These are phyloP conservation scores for Trichoderma semiorbis DNA, from an alignment of 2,329 filamentous ascomycete genomes.

Conservation along the genomic window DNA sequence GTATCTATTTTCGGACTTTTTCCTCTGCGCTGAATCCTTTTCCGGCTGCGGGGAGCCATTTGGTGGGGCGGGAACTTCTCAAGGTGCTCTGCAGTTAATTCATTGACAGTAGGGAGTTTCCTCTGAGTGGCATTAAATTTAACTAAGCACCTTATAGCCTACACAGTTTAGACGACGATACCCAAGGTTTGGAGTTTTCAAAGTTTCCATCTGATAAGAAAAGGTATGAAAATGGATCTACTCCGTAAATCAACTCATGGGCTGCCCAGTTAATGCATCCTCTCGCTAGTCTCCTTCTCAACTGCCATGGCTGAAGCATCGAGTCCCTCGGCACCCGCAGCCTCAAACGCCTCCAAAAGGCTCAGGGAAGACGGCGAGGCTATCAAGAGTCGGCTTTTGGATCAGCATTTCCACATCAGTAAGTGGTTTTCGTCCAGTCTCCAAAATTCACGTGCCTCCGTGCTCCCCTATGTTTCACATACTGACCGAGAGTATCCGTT, in stretches of 20 bases:
- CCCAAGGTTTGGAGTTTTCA: not conserved
- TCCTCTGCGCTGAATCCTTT: not conserved
- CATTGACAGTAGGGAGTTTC: not conserved
- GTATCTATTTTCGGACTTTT: constrained; percentile 3
- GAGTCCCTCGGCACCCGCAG: constrained; percentile 21
- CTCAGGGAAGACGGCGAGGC: constrained; percentile 43
- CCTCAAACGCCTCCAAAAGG: constrained; percentile 34
- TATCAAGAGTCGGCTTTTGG: constrained; percentile 38
- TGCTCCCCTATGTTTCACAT: not conserved
- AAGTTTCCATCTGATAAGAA: not conserved
- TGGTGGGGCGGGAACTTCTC: not conserved
- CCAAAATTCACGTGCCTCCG: not conserved
- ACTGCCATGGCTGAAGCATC: constrained; percentile 19
- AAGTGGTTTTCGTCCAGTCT: constrained; percentile 22
- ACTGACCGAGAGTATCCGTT: not conserved
- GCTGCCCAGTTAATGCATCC: not conserved
- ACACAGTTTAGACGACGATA: not conserved
- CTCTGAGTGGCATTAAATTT: not conserved
- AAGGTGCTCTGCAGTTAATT: not conserved
- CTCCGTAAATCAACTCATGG: not conserved
- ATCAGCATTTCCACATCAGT: constrained; percentile 48
- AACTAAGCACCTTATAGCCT: not conserved
- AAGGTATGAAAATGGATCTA: not conserved
- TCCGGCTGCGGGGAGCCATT: constrained; percentile 2
- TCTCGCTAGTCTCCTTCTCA: not conserved